These are phyloP conservation scores for Gaultheria prostrata DNA, from an alignment of 148 eudicot genomes.

Conservation along the genomic window DNA sequence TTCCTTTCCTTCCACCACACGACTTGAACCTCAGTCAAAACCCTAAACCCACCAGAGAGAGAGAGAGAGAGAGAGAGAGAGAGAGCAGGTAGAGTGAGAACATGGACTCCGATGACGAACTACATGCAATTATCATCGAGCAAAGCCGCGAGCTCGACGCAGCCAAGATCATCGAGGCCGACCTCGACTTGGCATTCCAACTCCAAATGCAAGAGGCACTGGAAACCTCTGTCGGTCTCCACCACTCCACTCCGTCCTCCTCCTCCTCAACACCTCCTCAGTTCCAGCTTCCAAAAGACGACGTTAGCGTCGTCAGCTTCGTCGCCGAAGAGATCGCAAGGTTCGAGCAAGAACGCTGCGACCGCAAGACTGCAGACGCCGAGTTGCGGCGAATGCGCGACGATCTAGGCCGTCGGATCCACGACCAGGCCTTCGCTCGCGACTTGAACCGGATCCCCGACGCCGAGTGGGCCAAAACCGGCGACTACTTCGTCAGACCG, in stretches of 20 bases:
- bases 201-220: slow-evolving; percentile 71
- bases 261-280: slow-evolving; percentile 8
- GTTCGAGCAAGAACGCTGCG: slow-evolving; percentile 32
- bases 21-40: background rate
- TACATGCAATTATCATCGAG: slow-evolving; percentile 23
- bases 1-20: too few species aligned
- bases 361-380: slow-evolving; percentile 23
- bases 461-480: slow-evolving; percentile 38
- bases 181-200: slow-evolving; percentile 47
- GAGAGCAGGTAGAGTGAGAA: slow-evolving; percentile 4
- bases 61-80: too few species aligned
- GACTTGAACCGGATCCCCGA: slow-evolving; percentile 38
- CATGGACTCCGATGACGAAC: slow-evolving; percentile 18
- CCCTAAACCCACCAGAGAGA: background rate
- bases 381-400: slow-evolving; percentile 22
- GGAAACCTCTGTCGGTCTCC: slow-evolving; percentile 43
- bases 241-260: slow-evolving; percentile 32
- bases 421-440: slow-evolving; percentile 48
- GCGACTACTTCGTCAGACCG: slow-evolving; percentile 37
- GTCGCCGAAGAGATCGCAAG: background rate
- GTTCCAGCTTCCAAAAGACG: background rate
- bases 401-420: slow-evolving; percentile 38
- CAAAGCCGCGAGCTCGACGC: slow-evolving; percentile 37
- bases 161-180: slow-evolving; percentile 43
- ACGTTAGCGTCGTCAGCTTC: background rate